Evolutionary conservation across 2,329 filamentous ascomycete genomes (phyloP), one percentile per base, ranked within the genome.

Genomic region (Paraphoma chrysanthemicola): DNA sequence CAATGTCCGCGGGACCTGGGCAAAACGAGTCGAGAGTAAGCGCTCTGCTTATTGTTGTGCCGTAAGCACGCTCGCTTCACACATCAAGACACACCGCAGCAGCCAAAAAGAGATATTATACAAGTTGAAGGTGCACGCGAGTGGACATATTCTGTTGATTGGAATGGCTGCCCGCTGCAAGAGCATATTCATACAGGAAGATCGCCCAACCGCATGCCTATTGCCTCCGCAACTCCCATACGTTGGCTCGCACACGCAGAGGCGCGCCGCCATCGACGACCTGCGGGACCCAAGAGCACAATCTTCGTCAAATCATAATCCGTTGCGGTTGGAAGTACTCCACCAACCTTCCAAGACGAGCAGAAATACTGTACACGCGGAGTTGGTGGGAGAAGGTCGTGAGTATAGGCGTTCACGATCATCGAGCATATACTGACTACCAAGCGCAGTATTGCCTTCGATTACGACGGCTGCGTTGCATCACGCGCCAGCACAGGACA

Each of bases 281-380:
- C 29, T 14, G 51, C 45, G 51, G 53, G 55, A 66, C 63, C 59
- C 62, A 59, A 63, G 62, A 62, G 54, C 59, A 53, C 60, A 59
- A 60, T 56, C 58, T 58, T 68, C 62, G 51, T 67, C 65, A 68
- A 51, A 41, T 64, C 66, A 51, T 67, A 46, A 64, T 53, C 59
- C 60, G 51, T 63, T 63, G 51, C 57, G 60, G 60, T 56, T 57
- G 48, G 56, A 49, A 52, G 47, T 50, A 50, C 57, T 54, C 45
- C 50, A 46, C 52, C 41, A 46, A 53, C 52, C 47, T 56, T 51
- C 53, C 56, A 41, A 41, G 44, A 41, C 46, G 42, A 52, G 51
- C 59, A 60, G 7, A 58, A 52, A 60, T 68, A 66, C 57, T 68
- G 53, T 68, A 68, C 66, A 69, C 57, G 60, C 33, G 3, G 33